Conservation (phyloP, 2,329 filamentous ascomycete species). For the Aspergillus quadrilineatus region DNA sequence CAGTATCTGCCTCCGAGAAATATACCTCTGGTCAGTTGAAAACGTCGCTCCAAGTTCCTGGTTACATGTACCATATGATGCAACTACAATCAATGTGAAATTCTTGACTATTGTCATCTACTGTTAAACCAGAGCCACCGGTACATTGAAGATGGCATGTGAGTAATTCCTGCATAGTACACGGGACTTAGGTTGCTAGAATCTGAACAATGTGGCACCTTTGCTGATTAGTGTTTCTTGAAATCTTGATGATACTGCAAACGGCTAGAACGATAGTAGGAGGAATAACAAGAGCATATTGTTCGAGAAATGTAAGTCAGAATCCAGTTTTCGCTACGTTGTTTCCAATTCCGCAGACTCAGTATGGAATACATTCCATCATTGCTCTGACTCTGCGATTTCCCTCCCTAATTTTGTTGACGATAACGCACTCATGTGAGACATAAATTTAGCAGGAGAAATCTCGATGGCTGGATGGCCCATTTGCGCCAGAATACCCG, state of each 20-base stretch:
- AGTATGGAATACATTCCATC: no score
- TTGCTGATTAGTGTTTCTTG: neutral
- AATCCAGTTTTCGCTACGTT: no score
- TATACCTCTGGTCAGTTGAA: neutral
- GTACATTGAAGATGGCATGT: neutral
- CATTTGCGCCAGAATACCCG: conserved; percentile 29
- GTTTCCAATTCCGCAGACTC: no score
- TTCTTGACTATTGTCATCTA: neutral
- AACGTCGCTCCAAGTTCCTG: neutral
- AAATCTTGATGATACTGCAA: neutral
- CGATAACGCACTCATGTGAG: neutral
- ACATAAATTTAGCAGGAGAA: conserved; percentile 20
- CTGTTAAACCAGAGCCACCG: neutral
- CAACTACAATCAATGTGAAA: conserved; percentile 2
- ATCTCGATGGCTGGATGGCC: conserved; percentile 29
- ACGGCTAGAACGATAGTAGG: neutral
- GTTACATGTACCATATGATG: conserved; percentile 4
- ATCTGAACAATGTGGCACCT: neutral
- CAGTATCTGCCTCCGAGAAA: neutral
- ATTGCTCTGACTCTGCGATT: no score
- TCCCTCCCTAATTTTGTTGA: no score
- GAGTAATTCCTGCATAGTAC: neutral
- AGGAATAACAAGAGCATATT: neutral
- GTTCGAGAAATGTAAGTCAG: neutral
- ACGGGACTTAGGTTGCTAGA: neutral